Base-by-base conservation (phyloP, 495 filamentous ascomycete species). In the Neurospora sp. region DNA sequence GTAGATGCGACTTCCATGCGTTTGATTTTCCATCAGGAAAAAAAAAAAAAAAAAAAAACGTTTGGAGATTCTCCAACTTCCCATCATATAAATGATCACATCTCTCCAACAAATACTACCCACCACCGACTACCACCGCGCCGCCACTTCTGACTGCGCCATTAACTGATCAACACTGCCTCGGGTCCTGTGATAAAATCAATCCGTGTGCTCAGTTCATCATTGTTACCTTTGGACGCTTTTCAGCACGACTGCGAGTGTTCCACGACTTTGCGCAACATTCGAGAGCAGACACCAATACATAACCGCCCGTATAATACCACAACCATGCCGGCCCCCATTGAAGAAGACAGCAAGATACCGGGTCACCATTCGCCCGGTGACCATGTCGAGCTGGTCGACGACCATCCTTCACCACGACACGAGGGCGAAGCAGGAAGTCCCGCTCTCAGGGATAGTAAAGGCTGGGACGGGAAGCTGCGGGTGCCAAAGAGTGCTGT, bases 401-500 rank as follows among this genome's bases (percentile, higher is more conserved):
- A 83, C 44, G 80, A 81, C 38, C 73, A 82, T 44, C 76, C 78
- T 31, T 82, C 82, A 7, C 79, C 82, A 8, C 77, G 76, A n/a
- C 75, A 78, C 73, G 83, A 85, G n/a, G 79, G 77, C 71, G 80
- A 84, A 70, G 71, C 80, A 14, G 53, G 53, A 16, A 85, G 82
- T 68, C 83, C 82, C 12, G 80, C 80, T 16, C 78, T 85, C 22
- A 82, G 79, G 72, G 82, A 93, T 78, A 91, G 89, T 80, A 93
- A 91, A 77, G 94, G 94, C 71, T 98, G 94, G 94, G 94, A 97
- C 82, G 94, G 94, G 70, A 98, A 98, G 82, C 86, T 97, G 70
- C 86, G 94, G 18, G 80, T 93, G 10, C 88, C 91, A 70, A 90
- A 90, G 74, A 87, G 81, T 53, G 80, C 82, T 70, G 86, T 87